A percentile compares a stretch with the other conserved stretches of the same genome.
phyloP scores from a whole-genome alignment of 2,329 filamentous ascomycete species.

The Neofusicoccum laricinum region DNA sequence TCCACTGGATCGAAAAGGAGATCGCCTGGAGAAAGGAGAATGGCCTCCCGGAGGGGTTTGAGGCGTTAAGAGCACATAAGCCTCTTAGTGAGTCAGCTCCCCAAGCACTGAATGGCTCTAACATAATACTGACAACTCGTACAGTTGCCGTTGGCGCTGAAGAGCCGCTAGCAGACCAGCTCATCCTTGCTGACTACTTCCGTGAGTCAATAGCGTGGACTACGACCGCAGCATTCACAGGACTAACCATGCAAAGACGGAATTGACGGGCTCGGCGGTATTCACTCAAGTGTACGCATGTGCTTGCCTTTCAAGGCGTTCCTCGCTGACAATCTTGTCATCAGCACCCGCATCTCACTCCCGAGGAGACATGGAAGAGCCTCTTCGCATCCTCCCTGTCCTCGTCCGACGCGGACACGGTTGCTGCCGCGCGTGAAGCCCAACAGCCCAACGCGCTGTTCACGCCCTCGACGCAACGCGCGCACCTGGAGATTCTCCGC shows the following conservation, averaged over 20 bases:
- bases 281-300: conserved; percentile 42
- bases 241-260: conserved; percentile 37
- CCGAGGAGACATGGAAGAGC: conserved; percentile 47
- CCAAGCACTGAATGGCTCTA: background rate
- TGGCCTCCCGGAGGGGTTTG: conserved; percentile 68
- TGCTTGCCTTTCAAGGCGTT: background rate
- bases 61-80: conserved; percentile 67
- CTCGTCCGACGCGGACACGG: conserved; percentile 30
- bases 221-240: background rate
- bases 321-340: background rate
- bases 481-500: conserved; percentile 86
- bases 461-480: conserved; percentile 67
- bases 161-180: conserved; percentile 78
- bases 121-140: background rate
- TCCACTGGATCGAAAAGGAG: conserved; percentile 89
- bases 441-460: conserved; percentile 55
- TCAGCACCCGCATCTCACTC: conserved; percentile 48
- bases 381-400: conserved; percentile 40
- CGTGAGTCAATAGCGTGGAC: conserved; percentile 54
- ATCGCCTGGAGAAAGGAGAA: conserved; percentile 73
- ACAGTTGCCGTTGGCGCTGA: conserved; percentile 78
- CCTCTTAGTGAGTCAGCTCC: conserved; percentile 53
- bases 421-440: conserved; percentile 34
- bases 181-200: conserved; percentile 70
- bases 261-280: conserved; percentile 48